These are phyloP conservation scores for Plectosphaerella cucumerina DNA, from an alignment of 2,329 filamentous ascomycete species.

Conservation along the genomic window DNA sequence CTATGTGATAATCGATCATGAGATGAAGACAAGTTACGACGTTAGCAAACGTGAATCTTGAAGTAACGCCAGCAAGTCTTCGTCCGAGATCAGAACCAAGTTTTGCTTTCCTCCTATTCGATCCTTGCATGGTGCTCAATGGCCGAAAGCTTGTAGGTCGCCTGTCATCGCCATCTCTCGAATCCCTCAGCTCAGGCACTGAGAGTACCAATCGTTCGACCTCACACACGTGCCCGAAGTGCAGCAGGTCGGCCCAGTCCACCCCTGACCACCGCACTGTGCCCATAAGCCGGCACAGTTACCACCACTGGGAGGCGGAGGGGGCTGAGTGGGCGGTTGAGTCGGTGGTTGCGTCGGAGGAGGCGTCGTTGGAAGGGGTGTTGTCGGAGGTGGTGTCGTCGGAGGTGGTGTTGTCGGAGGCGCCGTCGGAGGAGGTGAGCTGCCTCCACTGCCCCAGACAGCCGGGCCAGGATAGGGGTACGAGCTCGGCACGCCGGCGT, in stretches of 20 bases:
- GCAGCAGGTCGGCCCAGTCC: constrained; percentile 16
- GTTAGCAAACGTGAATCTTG: too few species aligned
- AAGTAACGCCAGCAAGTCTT: too few species aligned
- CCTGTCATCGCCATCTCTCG: too few species aligned
- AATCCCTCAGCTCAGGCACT: constrained; percentile 12
- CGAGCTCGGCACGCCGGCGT: constrained; percentile 9
- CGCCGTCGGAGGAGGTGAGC: not conserved
- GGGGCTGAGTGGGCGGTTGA: not conserved
- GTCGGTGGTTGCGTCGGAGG: not conserved
- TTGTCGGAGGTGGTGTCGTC: not conserved
- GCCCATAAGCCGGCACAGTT: constrained; percentile 12
- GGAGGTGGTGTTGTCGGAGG: not conserved
- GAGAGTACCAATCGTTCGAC: constrained; percentile 16
- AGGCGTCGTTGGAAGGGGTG: not conserved
- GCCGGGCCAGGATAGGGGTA: constrained; percentile 1
- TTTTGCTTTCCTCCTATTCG: too few species aligned
- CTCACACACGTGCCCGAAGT: constrained; percentile 12
- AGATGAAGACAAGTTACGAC: too few species aligned
- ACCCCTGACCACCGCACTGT: constrained; percentile 16
- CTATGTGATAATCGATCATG: too few species aligned
- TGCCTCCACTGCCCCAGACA: not conserved
- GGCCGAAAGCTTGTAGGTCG: too few species aligned
- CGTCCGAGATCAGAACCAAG: too few species aligned
- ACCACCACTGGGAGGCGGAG: not conserved
- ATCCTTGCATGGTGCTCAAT: too few species aligned